Evolutionary conservation across 768 basidiomycete genomes (phyloP).

Genomic region (Pleurotus salmoneostramineus): DNA sequence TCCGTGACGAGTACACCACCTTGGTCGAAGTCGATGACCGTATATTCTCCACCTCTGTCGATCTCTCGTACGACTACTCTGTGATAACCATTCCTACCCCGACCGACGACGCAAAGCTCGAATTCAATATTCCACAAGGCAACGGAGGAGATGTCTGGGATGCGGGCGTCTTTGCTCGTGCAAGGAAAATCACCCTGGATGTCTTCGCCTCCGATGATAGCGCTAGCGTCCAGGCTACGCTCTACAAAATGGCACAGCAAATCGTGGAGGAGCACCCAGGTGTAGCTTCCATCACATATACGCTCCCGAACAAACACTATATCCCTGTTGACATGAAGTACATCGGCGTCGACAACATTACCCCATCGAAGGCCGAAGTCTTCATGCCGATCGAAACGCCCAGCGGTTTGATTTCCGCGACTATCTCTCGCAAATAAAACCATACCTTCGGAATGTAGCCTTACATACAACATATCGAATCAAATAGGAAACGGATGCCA

Average conservation of each 20-base stretch:
- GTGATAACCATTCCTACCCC: constrained; percentile 43
- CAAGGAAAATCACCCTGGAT: constrained; percentile 66
- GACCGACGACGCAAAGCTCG: constrained; percentile 46
- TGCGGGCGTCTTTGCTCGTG: constrained; percentile 44
- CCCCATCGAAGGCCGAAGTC: constrained; percentile 42
- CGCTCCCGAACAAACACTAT: constrained; percentile 93
- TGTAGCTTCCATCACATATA: constrained; percentile 62
- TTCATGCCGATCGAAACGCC: constrained; percentile 86
- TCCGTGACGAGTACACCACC: constrained; percentile 87
- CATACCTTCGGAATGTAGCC: neutral
- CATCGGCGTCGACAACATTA: constrained; percentile 64
- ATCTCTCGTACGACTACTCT: constrained; percentile 66
- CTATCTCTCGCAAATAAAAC: constrained; percentile 40
- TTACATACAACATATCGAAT: neutral
- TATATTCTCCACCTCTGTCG: constrained; percentile 86
- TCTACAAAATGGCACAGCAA: constrained; percentile 83
- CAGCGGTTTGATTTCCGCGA: constrained; percentile 62
- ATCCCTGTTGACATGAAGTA: constrained; percentile 83
- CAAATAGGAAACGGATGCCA: no score
- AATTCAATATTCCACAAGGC: constrained; percentile 38
- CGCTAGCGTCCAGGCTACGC: constrained; percentile 89
- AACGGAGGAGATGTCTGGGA: constrained; percentile 58
- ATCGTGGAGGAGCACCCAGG: constrained; percentile 63
- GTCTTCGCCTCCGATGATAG: constrained; percentile 86
- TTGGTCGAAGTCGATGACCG: constrained; percentile 81